Percentiles rank a stretch among this genome's conserved stretches.
Conservation (phyloP, 2,329 filamentous ascomycete genomes). For the Celoporthe dispersa region DNA sequence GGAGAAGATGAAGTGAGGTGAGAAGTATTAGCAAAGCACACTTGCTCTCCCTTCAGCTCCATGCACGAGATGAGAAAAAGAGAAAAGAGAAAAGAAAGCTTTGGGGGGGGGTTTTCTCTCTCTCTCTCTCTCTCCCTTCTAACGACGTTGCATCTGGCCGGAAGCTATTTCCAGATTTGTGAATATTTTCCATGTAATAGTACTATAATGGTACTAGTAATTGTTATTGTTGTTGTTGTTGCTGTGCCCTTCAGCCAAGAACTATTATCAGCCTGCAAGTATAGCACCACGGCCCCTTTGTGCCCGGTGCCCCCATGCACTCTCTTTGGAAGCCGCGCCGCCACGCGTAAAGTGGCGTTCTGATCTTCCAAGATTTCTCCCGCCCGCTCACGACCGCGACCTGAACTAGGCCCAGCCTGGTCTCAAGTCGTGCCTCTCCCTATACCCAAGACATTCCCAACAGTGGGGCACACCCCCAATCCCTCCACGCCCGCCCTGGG, state of each 20-base stretch:
- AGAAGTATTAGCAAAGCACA: background rate
- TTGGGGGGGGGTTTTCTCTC: too few species aligned
- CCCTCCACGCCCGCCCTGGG: background rate
- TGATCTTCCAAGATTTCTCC: conserved; percentile 18
- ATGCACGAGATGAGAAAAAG: background rate
- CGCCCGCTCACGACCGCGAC: background rate
- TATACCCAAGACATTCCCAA: background rate
- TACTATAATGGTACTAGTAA: background rate
- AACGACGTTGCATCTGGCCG: conserved; percentile 18
- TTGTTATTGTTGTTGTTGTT: background rate
- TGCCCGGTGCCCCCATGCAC: background rate
- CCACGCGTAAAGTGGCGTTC: conserved; percentile 25
- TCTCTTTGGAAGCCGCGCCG: background rate
- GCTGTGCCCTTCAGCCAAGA: background rate
- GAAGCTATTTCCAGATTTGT: conserved; percentile 16
- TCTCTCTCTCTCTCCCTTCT: too few species aligned
- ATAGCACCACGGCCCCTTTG: background rate
- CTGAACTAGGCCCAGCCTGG: conserved; percentile 14
- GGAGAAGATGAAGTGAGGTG: background rate
- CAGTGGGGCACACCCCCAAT: conserved; percentile 1
- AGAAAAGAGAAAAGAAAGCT: too few species aligned
- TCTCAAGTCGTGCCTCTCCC: conserved; percentile 5
- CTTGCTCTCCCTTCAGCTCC: too few species aligned
- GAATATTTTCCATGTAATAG: background rate
- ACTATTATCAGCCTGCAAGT: background rate